Evolutionary conservation across 345 rosid genomes (phyloP).

Genomic region (Heritiera littoralis): DNA sequence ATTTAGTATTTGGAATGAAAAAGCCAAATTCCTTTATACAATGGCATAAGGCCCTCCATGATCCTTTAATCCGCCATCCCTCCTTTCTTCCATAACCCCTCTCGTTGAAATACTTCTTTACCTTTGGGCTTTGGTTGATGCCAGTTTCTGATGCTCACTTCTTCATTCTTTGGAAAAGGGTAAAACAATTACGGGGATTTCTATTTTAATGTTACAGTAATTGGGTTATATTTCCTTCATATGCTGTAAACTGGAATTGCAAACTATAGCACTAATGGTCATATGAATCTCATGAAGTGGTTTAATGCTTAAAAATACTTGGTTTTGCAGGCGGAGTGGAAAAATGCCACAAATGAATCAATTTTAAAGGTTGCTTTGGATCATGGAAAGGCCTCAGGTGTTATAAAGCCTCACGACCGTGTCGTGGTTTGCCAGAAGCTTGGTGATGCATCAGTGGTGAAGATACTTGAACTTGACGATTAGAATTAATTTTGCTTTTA

Average conservation of each 20-base stretch:
- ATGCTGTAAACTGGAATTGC: neutral
- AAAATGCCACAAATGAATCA: slow-evolving; percentile 44
- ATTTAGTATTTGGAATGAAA: neutral
- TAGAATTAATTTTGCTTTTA: slow-evolving; percentile 9
- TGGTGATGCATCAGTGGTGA: slow-evolving; percentile 60
- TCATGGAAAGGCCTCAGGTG: slow-evolving; percentile 55
- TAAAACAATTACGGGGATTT: neutral
- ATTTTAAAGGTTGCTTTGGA: slow-evolving; percentile 64
- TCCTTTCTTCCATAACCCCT: neutral
- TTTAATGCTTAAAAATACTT: neutral
- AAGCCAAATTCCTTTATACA: neutral
- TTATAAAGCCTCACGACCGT: slow-evolving; percentile 60
- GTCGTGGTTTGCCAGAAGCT: slow-evolving; percentile 67
- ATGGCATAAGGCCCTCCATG: neutral
- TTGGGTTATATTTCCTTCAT: neutral
- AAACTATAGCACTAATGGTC: neutral
- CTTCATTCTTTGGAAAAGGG: neutral
- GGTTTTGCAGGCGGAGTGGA: slow-evolving; percentile 48
- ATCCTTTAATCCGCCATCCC: neutral
- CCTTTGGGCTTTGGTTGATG: neutral
- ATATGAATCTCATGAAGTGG: neutral
- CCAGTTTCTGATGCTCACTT: neutral
- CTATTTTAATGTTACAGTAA: neutral
- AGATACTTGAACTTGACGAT: slow-evolving; percentile 65
- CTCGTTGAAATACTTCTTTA: neutral